A percentile compares a stretch with the other conserved stretches of the same genome.
These are phyloP conservation scores for Mortierella sp. DNA, from an alignment of 371 early-diverging fungal species.

Conservation along the genomic window DNA sequence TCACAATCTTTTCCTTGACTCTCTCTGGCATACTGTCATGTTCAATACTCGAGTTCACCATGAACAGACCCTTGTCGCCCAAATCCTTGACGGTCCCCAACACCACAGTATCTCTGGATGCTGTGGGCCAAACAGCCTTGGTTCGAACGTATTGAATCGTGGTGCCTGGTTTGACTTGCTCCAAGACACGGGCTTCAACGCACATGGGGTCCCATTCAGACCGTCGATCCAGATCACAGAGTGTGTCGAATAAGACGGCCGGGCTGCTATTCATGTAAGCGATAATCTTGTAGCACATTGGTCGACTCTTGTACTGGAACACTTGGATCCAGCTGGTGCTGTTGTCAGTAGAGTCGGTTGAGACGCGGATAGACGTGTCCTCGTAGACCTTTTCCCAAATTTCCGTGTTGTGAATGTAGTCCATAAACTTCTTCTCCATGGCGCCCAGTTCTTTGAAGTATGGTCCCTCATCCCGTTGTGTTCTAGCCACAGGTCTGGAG, in stretches of 20 bases:
- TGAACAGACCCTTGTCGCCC: constrained; percentile 40
- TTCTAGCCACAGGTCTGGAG: constrained; percentile 1
- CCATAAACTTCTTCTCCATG: constrained; percentile 49
- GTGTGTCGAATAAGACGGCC: constrained; percentile 62
- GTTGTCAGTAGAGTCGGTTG: too few relatives aligned
- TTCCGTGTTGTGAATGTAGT: constrained; percentile 39
- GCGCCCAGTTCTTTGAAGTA: constrained; percentile 40
- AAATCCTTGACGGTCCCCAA: constrained; percentile 56
- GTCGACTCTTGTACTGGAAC: constrained; percentile 56
- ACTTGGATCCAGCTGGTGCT: constrained; percentile 49
- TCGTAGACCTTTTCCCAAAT: constrained; percentile 58
- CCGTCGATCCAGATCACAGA: constrained; percentile 58
- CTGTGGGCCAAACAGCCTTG: constrained; percentile 69
- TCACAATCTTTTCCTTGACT: constrained; percentile 56
- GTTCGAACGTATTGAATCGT: constrained; percentile 63
- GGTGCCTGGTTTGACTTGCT: constrained; percentile 49
- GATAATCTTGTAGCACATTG: constrained; percentile 63
- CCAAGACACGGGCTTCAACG: constrained; percentile 56
- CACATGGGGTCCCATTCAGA: constrained; percentile 68
- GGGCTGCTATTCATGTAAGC: constrained; percentile 56
- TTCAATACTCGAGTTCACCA: constrained; percentile 58
- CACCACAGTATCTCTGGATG: constrained; percentile 63
- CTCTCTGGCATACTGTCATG: constrained; percentile 57
- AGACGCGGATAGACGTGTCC: too few relatives aligned
- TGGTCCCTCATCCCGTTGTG: constrained; percentile 23